These are phyloP conservation scores for Aureobasidium uvarum DNA, from an alignment of 2,329 filamentous ascomycete genomes.

Conservation along the genomic window DNA sequence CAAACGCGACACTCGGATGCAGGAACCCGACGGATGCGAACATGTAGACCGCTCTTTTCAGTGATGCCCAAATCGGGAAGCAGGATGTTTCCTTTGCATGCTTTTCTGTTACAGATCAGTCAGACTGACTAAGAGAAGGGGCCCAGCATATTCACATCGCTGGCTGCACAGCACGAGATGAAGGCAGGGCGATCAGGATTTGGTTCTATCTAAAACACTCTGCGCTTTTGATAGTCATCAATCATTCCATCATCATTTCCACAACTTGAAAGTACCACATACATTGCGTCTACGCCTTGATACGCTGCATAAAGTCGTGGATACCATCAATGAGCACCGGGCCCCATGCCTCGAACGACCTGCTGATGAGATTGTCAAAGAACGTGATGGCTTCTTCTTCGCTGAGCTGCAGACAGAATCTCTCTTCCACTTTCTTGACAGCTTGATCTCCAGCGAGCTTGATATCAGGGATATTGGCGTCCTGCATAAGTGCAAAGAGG, in stretches of 20 bases:
- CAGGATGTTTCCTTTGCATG: background rate
- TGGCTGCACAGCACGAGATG: background rate
- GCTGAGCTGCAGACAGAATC: constrained; percentile 85
- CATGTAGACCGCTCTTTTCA: constrained; percentile 9
- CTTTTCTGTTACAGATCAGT: background rate
- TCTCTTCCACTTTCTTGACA: constrained; percentile 89
- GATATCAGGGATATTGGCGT: constrained; percentile 96
- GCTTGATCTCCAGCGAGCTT: constrained; percentile 74
- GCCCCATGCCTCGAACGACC: constrained; percentile 84
- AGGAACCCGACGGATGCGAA: background rate
- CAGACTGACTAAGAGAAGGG: background rate
- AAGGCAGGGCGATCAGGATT: background rate
- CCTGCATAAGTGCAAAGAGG: constrained; percentile 93
- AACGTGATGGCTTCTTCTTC: constrained; percentile 90
- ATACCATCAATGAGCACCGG: constrained; percentile 93
- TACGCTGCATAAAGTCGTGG: constrained; percentile 54
- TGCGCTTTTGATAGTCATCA: background rate
- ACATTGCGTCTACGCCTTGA: background rate
- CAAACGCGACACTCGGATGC: background rate
- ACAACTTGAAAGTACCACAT: background rate
- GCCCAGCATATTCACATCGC: background rate
- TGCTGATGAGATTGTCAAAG: constrained; percentile 86
- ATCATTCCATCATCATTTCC: background rate
- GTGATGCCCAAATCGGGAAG: background rate
- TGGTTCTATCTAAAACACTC: background rate